Percentiles rank a stretch among this genome's conserved stretches.
Conservation (phyloP, 225 moss, liverwort and hornwort genomes). For the Polytrichum commune region DNA sequence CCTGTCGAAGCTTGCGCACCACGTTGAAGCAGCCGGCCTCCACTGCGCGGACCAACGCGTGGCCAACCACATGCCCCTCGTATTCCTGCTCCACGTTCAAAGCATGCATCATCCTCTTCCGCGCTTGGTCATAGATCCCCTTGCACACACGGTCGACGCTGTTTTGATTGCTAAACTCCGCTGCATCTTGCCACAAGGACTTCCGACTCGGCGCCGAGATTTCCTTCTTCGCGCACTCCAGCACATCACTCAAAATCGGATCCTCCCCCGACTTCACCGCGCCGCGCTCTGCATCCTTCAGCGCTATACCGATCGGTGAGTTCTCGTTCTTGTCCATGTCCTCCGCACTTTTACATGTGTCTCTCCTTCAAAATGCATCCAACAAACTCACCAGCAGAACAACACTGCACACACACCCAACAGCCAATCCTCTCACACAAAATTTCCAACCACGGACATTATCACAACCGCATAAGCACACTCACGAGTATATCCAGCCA, state of each 20-base stretch:
- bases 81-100: slow-evolving; percentile 17
- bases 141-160: slow-evolving; percentile 2
- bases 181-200: slow-evolving; percentile 26
- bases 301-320: slow-evolving; percentile 22
- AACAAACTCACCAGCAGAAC: too few species aligned
- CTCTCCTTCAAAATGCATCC: too few species aligned
- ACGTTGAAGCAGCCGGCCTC: slow-evolving; percentile 31
- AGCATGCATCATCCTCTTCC: slow-evolving; percentile 18
- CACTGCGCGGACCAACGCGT: slow-evolving; percentile 43
- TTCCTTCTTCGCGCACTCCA: slow-evolving; percentile 35
- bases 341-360: slow-evolving; percentile 23
- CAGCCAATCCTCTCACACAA: too few species aligned
- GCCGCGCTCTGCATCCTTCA: slow-evolving; percentile 43
- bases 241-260: slow-evolving; percentile 14
- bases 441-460: too few species aligned
- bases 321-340: slow-evolving; percentile 26
- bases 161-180: slow-evolving; percentile 18
- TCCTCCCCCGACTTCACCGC: slow-evolving; percentile 25
- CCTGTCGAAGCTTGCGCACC: slow-evolving; percentile 26
- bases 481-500: too few species aligned
- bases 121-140: slow-evolving; percentile 26
- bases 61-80: slow-evolving; percentile 44
- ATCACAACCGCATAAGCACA: too few species aligned
- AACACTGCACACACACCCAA: too few species aligned
- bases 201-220: slow-evolving; percentile 18